These are phyloP conservation scores for Linnemannia zychae DNA, from an alignment of 192 early-diverging fungal genomes.

Conservation along the genomic window DNA sequence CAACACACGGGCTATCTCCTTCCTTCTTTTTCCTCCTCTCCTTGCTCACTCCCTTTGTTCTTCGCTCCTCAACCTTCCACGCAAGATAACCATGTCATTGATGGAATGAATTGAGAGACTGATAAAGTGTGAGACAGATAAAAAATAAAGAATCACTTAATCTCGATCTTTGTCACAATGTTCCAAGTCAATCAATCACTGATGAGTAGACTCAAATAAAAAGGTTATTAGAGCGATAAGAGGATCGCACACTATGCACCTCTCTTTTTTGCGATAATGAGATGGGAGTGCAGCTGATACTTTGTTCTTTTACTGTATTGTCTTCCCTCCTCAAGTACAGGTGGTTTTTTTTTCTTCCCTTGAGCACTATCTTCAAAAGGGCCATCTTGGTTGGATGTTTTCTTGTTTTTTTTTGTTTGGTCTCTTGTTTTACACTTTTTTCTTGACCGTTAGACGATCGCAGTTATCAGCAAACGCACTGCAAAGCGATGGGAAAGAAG, in stretches of 20 bases:
- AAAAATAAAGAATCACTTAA: neutral
- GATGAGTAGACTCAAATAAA: neutral
- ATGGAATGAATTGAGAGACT: neutral
- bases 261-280: neutral
- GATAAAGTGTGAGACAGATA: neutral
- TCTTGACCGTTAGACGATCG: neutral
- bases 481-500: neutral
- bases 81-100: neutral
- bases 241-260: neutral
- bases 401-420: too few species aligned
- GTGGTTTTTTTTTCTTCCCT: neutral
- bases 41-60: neutral
- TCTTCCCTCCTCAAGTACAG: too few species aligned
- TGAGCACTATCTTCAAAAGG: neutral
- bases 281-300: neutral
- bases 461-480: neutral
- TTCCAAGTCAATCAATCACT: neutral
- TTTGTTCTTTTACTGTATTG: neutral
- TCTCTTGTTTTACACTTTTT: neutral
- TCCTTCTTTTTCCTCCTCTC: neutral
- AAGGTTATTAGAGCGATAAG: neutral
- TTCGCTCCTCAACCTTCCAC: neutral
- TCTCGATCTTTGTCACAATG: neutral
- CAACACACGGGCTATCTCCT: neutral
- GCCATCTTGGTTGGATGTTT: too few species aligned